Evolutionary conservation across 176 grass and related monocot genomes (phyloP).

Genomic region (Lolium multiflorum): DNA sequence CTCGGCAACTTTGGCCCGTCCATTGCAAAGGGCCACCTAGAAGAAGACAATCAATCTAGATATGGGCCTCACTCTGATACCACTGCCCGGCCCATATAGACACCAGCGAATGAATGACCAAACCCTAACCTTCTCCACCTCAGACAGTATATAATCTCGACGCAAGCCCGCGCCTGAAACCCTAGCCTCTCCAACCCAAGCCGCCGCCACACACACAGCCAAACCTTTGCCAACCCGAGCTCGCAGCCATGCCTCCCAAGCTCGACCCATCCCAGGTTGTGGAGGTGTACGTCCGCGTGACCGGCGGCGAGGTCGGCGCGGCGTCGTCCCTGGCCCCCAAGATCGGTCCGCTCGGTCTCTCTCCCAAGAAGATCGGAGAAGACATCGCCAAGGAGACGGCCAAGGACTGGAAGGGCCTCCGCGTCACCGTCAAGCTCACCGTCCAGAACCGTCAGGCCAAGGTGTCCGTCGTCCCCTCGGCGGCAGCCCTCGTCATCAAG

Average conservation of each 20-base stretch:
- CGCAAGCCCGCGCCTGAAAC: not conserved
- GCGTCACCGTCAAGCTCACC: slow-evolving; percentile 86
- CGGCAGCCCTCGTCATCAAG: slow-evolving; percentile 82
- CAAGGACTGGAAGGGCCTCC: slow-evolving; percentile 88
- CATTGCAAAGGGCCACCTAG: not conserved
- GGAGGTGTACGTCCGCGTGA: slow-evolving; percentile 73
- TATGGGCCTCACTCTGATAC: not conserved
- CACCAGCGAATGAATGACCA: not conserved
- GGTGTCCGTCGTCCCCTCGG: slow-evolving; percentile 78
- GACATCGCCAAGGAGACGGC: slow-evolving; percentile 91
- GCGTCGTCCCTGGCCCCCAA: slow-evolving; percentile 77
- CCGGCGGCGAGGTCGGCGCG: slow-evolving; percentile 76
- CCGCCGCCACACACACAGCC: not conserved
- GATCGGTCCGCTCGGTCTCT: slow-evolving; percentile 79
- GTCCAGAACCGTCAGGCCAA: slow-evolving; percentile 86
- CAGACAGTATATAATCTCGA: not conserved
- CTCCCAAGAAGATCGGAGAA: slow-evolving; percentile 82
- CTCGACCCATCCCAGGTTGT: slow-evolving; percentile 68
- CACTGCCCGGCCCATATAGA: slow-evolving; percentile 1
- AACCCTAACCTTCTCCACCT: not conserved
- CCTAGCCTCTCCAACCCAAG: slow-evolving; percentile 33
- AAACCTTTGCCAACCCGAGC: not conserved
- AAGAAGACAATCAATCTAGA: not conserved
- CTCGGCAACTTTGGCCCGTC: not conserved
- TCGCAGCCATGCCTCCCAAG: slow-evolving; percentile 69